A percentile compares a stretch with the other conserved stretches of the same genome.
Conservation (phyloP, 2,329 filamentous ascomycete genomes). For the Colletotrichum incanum region DNA sequence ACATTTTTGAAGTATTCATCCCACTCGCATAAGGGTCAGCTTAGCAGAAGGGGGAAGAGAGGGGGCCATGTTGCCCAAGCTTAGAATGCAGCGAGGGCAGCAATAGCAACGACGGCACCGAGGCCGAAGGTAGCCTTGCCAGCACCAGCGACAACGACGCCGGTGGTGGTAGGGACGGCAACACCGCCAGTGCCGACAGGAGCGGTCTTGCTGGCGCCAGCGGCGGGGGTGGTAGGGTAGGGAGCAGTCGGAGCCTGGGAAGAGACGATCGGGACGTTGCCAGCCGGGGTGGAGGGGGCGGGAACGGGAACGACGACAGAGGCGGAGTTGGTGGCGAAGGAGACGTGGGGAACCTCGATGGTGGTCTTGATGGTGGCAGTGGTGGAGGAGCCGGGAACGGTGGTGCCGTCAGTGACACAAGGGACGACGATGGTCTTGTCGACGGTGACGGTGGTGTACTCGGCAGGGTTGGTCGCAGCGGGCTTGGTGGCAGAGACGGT, state of each 20-base stretch:
- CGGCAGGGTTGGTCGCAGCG: constrained; percentile 62
- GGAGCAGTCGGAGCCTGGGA: constrained; percentile 45
- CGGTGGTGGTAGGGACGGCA: constrained; percentile 53
- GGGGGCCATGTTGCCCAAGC: constrained; percentile 4
- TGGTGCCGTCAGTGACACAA: constrained; percentile 64
- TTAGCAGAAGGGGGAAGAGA: constrained; percentile 18
- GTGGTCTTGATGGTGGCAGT: constrained; percentile 67
- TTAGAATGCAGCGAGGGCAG: constrained; percentile 55
- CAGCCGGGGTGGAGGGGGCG: constrained; percentile 54
- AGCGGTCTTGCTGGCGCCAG: constrained; percentile 46
- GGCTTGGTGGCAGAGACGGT: constrained; percentile 66
- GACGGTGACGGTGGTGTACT: constrained; percentile 67
- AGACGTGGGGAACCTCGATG: constrained; percentile 69
- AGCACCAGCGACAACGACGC: constrained; percentile 55
- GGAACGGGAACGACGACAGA: constrained; percentile 58
- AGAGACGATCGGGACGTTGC: constrained; percentile 45
- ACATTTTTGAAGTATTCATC: constrained; percentile 41
- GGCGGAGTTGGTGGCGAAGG: constrained; percentile 58
- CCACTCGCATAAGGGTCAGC: constrained; percentile 24
- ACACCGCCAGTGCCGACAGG: constrained; percentile 54
- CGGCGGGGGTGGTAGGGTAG: constrained; percentile 47
- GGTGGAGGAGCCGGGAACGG: constrained; percentile 61
- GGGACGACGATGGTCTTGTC: constrained; percentile 65
- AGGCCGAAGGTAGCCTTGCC: constrained; percentile 60
- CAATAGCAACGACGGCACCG: constrained; percentile 63